phyloP scores from a whole-genome alignment of 1,284 basidiomycete species.

The Irpex sp. region DNA sequence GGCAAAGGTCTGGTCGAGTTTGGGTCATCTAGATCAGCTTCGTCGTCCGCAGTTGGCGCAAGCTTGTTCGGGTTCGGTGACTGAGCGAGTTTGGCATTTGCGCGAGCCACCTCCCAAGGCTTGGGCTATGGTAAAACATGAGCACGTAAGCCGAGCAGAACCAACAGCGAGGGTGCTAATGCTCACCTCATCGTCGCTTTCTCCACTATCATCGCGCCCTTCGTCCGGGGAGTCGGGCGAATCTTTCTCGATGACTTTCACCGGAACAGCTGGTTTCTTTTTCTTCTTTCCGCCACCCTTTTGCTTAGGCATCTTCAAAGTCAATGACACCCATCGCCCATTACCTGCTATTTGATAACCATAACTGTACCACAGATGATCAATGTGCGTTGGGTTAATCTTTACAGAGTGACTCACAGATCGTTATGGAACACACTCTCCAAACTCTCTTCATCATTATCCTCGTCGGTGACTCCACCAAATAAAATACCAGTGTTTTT shows the following conservation, averaged over 20 bases:
- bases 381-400: background rate
- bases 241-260: slow-evolving; percentile 13
- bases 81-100: background rate
- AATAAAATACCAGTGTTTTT: slow-evolving; percentile 79
- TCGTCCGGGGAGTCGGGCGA: background rate
- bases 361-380: slow-evolving; percentile 43
- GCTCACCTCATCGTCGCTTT: slow-evolving; percentile 19
- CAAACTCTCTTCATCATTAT: slow-evolving; percentile 82
- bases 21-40: slow-evolving; percentile 70
- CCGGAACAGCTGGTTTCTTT: slow-evolving; percentile 25
- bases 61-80: background rate
- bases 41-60: slow-evolving; percentile 14
- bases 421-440: slow-evolving; percentile 87
- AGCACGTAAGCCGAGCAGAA: background rate
- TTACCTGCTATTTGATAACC: slow-evolving; percentile 79
- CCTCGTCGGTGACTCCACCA: slow-evolving; percentile 90
- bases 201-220: slow-evolving; percentile 17
- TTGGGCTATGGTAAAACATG: background rate
- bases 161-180: background rate
- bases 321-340: slow-evolving; percentile 80
- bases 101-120: slow-evolving; percentile 1
- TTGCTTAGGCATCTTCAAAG: slow-evolving; percentile 65
- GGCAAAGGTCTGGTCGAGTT: slow-evolving; percentile 65
- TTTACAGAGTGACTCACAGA: slow-evolving; percentile 43
- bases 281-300: slow-evolving; percentile 45